Evolutionary conservation across 225 moss, liverwort and hornwort genomes (phyloP).

Genomic region (Thuidium tamariscinum): DNA sequence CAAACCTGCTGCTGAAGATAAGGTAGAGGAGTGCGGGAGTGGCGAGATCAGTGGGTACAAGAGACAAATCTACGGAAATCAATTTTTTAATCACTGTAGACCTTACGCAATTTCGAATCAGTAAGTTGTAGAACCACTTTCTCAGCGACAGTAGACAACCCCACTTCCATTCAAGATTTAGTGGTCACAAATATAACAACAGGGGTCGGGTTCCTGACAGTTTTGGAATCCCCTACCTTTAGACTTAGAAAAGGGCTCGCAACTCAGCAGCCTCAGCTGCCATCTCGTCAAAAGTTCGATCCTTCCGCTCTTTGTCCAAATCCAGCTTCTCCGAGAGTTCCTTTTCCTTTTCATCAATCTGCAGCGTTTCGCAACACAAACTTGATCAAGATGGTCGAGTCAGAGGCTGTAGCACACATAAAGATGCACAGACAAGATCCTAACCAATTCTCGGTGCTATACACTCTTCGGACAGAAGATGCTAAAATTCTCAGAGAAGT

Average conservation of each 20-base stretch:
- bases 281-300: conserved; percentile 70
- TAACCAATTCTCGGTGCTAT: not conserved
- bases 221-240: not conserved
- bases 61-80: not conserved
- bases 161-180: not conserved
- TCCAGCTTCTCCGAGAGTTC: conserved; percentile 60
- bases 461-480: not conserved
- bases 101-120: not conserved
- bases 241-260: conserved; percentile 56
- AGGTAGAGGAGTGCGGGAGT: not conserved
- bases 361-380: not conserved
- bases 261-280: conserved; percentile 72
- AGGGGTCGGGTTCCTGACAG: not conserved
- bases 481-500: not conserved
- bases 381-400: not conserved
- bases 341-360: conserved; percentile 85
- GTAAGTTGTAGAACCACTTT: not conserved
- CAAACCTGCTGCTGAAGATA: not conserved
- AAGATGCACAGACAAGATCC: not conserved
- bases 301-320: conserved; percentile 73
- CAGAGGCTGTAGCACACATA: not conserved
- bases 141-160: not conserved
- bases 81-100: not conserved
- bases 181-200: too few species aligned
- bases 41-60: not conserved